Conservation (phyloP, 257 asterid species). For the Solanum ahanhuiri region DNA sequence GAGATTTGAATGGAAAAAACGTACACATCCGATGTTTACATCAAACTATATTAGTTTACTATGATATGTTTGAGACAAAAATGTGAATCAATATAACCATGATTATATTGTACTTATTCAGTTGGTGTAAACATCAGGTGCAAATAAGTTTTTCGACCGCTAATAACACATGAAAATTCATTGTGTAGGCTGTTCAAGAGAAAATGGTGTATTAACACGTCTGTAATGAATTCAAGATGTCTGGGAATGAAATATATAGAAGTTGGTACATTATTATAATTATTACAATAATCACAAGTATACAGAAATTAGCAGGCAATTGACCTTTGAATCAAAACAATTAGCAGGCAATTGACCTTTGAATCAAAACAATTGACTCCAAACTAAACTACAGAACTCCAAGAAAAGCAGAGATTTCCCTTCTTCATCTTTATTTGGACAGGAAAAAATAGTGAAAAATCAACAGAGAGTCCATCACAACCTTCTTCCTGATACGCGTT, state of each 20-base stretch:
- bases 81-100: background rate
- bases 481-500: conserved; percentile 10
- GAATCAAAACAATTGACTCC: conserved; percentile 20
- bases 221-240: background rate
- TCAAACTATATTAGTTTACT: background rate
- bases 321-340: conserved; percentile 15
- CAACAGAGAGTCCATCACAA: conserved; percentile 11
- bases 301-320: conserved; percentile 21
- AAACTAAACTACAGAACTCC: conserved; percentile 30
- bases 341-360: conserved; percentile 15
- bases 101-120: background rate
- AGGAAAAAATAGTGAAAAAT: conserved; percentile 17
- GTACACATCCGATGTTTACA: background rate
- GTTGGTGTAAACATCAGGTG: background rate
- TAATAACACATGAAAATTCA: background rate
- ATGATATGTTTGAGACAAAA: background rate
- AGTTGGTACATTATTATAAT: conserved; percentile 27
- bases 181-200: background rate
- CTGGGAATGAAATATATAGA: conserved; percentile 6
- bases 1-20: background rate
- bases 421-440: conserved; percentile 4
- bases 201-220: background rate
- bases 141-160: background rate
- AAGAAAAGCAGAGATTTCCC: conserved; percentile 10
- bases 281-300: conserved; percentile 32